Base-by-base conservation (phyloP, 2,329 filamentous ascomycete species). In the Pestalotiopsis sp. region DNA sequence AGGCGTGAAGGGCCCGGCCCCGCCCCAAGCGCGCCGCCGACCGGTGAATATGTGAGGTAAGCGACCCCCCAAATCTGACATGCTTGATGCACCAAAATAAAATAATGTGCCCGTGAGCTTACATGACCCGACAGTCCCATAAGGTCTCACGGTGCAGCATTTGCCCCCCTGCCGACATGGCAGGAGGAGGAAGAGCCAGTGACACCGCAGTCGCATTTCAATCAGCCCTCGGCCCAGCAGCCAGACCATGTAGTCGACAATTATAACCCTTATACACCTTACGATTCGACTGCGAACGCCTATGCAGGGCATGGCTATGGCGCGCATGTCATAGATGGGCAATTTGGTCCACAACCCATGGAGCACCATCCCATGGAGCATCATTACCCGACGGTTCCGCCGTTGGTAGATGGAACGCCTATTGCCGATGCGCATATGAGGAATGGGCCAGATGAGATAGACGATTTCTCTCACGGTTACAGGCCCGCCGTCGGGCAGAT, bases 401-500 rank as follows among this genome's bases (percentile, higher is more conserved):
- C 72, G 10, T 73, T 71, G 14, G 74, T 72, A 1, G 73, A 69
- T 6, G 69, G 75, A 7, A 69, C 76, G 20, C 73, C 75, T 1
- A 75, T 77, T 1, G 71, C 69, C 0, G 75, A 77, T 35, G 75
- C 74, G 64, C 40, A 48, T 52, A 59, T 14, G 30, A 59, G 11
- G 44, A 55, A 63, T 52, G 44, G 59, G 40, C 73, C 72, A 0
- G 77, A 81, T 6, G 81, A 82, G 67, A 76, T 82, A 38, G 82
- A 85, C 24, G 84, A 86, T 26, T 85, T 84, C 67, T 78, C 80
- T 6, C 78, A 81, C 5, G 79, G 73, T n/a, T 77, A 81, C 65
- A 82, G 81, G 68, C 78, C 79, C 67, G 78, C 82, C 2, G 75
- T 86, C 39, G 77, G 75, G 52, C 72, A 75, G 3, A 78, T 77